These are phyloP conservation scores for Handroanthus guayacan DNA, from an alignment of 257 asterid species.

Conservation along the genomic window DNA sequence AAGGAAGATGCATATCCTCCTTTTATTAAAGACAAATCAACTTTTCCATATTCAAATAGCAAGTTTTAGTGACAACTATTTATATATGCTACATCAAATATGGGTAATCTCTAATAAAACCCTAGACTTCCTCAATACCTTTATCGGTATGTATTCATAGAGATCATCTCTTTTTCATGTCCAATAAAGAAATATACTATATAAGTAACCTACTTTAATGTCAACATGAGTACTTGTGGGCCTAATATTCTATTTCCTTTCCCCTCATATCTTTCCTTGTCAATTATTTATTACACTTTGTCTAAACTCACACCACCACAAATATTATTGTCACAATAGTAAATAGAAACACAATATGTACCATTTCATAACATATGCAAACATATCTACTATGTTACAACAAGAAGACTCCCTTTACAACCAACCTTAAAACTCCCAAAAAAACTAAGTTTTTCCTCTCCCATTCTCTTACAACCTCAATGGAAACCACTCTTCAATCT, in stretches of 20 bases:
- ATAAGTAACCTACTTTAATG: slow-evolving; percentile 23
- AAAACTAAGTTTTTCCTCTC: neutral
- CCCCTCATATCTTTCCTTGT: slow-evolving; percentile 43
- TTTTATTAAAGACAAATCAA: no score
- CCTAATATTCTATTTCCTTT: slow-evolving; percentile 45
- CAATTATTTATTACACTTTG: slow-evolving; percentile 53
- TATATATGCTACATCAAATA: no score
- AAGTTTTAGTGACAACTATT: no score
- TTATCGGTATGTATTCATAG: neutral
- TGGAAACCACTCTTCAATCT: slow-evolving; percentile 58
- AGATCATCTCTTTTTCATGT: slow-evolving; percentile 12
- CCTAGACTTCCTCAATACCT: neutral
- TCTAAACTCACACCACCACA: slow-evolving; percentile 57
- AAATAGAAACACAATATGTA: slow-evolving; percentile 32
- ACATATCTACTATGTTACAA: neutral
- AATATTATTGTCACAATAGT: slow-evolving; percentile 41
- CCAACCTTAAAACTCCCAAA: slow-evolving; percentile 26
- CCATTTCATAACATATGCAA: slow-evolving; percentile 14
- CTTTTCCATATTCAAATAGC: no score
- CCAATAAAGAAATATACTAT: slow-evolving; percentile 27
- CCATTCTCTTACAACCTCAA: slow-evolving; percentile 28
- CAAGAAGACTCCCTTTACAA: neutral
- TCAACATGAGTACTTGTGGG: slow-evolving; percentile 52
- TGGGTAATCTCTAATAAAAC: slow-evolving; percentile 27
- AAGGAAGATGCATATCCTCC: no score